phyloP scores from a whole-genome alignment of 345 rosid genomes.

The Rhodamnia argentea region DNA sequence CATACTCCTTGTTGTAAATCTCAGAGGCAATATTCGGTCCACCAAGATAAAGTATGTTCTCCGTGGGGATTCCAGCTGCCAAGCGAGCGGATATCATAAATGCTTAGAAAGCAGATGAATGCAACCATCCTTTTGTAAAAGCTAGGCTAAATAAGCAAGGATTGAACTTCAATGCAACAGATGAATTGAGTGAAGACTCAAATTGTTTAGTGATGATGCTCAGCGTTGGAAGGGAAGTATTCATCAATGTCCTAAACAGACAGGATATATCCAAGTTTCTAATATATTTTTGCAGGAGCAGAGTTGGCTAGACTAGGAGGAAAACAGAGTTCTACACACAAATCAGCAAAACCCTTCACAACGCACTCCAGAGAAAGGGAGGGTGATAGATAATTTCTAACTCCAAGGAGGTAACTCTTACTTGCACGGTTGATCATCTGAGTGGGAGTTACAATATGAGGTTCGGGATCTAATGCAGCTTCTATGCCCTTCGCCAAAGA shows the following conservation, averaged over 20 bases:
- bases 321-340: neutral
- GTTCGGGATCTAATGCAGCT: slow-evolving; percentile 57
- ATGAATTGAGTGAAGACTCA: neutral
- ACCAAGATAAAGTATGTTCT: slow-evolving; percentile 71
- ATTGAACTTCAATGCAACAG: neutral
- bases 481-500: slow-evolving; percentile 82
- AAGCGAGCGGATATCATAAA: neutral
- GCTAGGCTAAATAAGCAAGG: neutral
- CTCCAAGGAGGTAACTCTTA: slow-evolving; percentile 12
- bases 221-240: neutral
- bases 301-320: neutral
- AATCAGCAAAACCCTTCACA: neutral
- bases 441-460: slow-evolving; percentile 71
- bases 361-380: neutral
- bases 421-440: slow-evolving; percentile 65
- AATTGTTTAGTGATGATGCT: neutral
- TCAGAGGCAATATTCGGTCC: slow-evolving; percentile 84
- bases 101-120: neutral
- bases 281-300: neutral
- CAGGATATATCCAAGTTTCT: neutral
- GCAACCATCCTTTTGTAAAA: neutral
- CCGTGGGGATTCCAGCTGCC: slow-evolving; percentile 56
- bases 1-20: slow-evolving; percentile 70
- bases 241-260: neutral
- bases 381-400: neutral